These are phyloP conservation scores for Medicago ruthenica DNA, from an alignment of 306 rosid species.

Conservation along the genomic window DNA sequence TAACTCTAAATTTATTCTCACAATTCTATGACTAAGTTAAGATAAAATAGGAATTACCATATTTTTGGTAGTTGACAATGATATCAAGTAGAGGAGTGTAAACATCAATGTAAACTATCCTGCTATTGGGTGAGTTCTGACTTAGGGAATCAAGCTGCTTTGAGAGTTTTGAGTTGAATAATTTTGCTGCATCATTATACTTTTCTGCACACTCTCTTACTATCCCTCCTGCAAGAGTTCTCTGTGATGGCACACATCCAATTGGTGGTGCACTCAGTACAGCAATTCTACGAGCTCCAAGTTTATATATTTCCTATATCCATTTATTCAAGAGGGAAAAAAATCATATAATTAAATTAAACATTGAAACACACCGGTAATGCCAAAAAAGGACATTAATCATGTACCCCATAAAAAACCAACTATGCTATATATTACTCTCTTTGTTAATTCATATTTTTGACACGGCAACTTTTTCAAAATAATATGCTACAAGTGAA, in stretches of 20 bases:
- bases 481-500: too few relatives aligned
- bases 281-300: constrained; percentile 68
- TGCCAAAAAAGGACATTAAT: too few relatives aligned
- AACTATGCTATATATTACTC: too few relatives aligned
- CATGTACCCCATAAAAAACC: too few relatives aligned
- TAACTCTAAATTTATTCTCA: too few relatives aligned
- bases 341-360: not conserved
- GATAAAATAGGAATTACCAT: constrained; percentile 46
- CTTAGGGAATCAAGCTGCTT: constrained; percentile 31
- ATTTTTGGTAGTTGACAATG: constrained; percentile 56
- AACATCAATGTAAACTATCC: constrained; percentile 61
- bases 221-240: constrained; percentile 73
- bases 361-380: too few relatives aligned
- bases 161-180: constrained; percentile 62
- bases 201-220: constrained; percentile 60
- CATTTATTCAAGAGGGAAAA: not conserved
- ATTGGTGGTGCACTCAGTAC: constrained; percentile 73
- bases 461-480: too few relatives aligned
- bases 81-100: constrained; percentile 67
- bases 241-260: constrained; percentile 82
- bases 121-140: constrained; percentile 39
- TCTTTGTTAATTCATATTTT: too few relatives aligned
- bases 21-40: not conserved
- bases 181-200: constrained; percentile 61
- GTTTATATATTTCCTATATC: constrained; percentile 52